Percentiles rank a stretch among this genome's conserved stretches.
phyloP scores from a whole-genome alignment of 2,329 filamentous ascomycete genomes.

The Diaporthe amygdali region DNA sequence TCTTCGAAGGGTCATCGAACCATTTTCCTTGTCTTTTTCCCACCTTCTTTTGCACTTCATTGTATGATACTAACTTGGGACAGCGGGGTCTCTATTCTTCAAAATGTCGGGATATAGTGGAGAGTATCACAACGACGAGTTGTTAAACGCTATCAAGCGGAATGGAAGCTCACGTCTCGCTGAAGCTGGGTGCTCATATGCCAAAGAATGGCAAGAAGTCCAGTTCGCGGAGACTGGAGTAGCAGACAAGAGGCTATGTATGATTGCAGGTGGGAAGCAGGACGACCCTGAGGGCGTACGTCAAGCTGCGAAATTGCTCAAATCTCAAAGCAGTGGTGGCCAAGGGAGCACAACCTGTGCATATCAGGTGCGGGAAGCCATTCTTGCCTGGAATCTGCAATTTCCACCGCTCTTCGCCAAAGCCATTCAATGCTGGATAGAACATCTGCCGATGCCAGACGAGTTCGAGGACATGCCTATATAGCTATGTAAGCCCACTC shows the following conservation, averaged over 20 bases:
- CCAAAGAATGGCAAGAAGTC: conserved; percentile 33
- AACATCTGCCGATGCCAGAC: conserved; percentile 24
- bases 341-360: conserved; percentile 23
- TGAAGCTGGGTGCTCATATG: conserved; percentile 26
- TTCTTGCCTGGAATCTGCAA: conserved; percentile 48
- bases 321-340: conserved; percentile 35
- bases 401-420: conserved; percentile 43
- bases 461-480: conserved; percentile 26
- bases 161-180: conserved; percentile 34
- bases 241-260: conserved; percentile 27
- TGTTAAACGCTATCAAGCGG: conserved; percentile 39
- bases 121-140: conserved; percentile 32
- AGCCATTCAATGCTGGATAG: conserved; percentile 41
- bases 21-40: neutral
- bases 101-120: conserved; percentile 30
- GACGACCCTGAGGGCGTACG: conserved; percentile 34
- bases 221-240: conserved; percentile 28
- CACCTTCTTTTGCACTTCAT: no score
- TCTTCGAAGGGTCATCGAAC: neutral
- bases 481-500: neutral
- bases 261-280: conserved; percentile 37
- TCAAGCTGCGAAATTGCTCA: conserved; percentile 30
- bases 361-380: conserved; percentile 40
- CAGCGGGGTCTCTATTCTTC: conserved; percentile 26
- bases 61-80: neutral